These are phyloP conservation scores for Nakazawaea siamensis DNA, from an alignment of 805 yeast genomes.

Conservation along the genomic window DNA sequence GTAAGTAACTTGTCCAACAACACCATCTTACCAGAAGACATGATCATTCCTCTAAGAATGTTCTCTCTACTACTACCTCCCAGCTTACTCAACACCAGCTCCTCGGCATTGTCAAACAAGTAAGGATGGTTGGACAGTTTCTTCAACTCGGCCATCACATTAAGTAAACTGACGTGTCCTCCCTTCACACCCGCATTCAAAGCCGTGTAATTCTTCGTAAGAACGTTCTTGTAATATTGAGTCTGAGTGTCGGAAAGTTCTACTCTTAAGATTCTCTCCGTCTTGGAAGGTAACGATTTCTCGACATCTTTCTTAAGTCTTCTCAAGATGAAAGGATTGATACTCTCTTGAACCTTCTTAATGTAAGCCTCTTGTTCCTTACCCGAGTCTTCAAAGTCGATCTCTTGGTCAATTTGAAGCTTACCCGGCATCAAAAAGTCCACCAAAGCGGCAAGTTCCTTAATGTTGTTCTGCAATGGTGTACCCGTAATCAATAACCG, in stretches of 20 bases:
- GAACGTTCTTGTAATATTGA: conserved; percentile 86
- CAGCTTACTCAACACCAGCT: conserved; percentile 61
- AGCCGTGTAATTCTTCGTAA: conserved; percentile 88
- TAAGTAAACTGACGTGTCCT: conserved; percentile 76
- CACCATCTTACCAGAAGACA: conserved; percentile 99
- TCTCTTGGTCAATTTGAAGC: conserved; percentile 84
- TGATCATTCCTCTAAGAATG: conserved; percentile 80
- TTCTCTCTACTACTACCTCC: conserved; percentile 62
- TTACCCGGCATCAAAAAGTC: conserved; percentile 96
- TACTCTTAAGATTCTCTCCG: conserved; percentile 91
- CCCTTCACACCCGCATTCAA: conserved; percentile 77
- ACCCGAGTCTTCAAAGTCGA: conserved; percentile 87
- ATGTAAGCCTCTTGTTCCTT: conserved; percentile 84
- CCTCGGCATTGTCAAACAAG: conserved; percentile 88
- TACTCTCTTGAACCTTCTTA: conserved; percentile 70
- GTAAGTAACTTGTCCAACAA: conserved; percentile 82
- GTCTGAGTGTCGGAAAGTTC: conserved; percentile 95
- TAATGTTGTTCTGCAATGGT: conserved; percentile 91
- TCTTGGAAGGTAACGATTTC: conserved; percentile 90
- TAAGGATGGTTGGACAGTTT: conserved; percentile 98
- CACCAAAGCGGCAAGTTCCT: conserved; percentile 90
- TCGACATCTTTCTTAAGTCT: conserved; percentile 96
- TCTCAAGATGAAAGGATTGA: conserved; percentile 89
- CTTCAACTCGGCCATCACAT: conserved; percentile 91
- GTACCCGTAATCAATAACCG: conserved; percentile 94